These are phyloP conservation scores for Aspergillus fumigatiaffinis DNA, from an alignment of 2,329 filamentous ascomycete species.

Conservation along the genomic window DNA sequence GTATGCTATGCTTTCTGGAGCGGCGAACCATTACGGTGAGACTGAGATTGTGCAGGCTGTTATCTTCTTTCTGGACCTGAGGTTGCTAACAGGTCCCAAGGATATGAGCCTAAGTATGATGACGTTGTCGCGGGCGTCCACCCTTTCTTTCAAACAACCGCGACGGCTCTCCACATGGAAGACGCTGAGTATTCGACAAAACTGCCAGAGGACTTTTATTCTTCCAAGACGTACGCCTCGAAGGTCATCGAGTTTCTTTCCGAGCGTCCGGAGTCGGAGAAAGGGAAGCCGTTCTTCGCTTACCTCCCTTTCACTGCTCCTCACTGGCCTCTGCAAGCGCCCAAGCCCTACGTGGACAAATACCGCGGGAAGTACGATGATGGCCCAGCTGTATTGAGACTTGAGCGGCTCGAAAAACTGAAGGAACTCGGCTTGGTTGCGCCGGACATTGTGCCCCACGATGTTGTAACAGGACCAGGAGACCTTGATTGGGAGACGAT, in stretches of 20 bases:
- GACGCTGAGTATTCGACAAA: slow-evolving; percentile 14
- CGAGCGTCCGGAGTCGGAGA: slow-evolving; percentile 31
- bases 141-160: slow-evolving; percentile 8
- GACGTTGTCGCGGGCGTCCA: background rate
- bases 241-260: slow-evolving; percentile 25
- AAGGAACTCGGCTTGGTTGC: slow-evolving; percentile 43
- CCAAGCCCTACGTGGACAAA: slow-evolving; percentile 44
- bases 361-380: slow-evolving; percentile 50
- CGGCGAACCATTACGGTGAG: slow-evolving; percentile 33
- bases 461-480: slow-evolving; percentile 33
- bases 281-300: slow-evolving; percentile 46
- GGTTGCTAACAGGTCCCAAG: background rate
- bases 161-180: slow-evolving; percentile 4
- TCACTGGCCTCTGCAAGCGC: slow-evolving; percentile 53
- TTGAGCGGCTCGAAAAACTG: slow-evolving; percentile 43
- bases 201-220: slow-evolving; percentile 27
- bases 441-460: slow-evolving; percentile 39
- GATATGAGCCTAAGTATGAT: slow-evolving; percentile 4
- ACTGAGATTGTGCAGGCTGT: background rate
- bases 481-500: slow-evolving; percentile 38
- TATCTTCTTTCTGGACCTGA: slow-evolving; percentile 12
- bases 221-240: slow-evolving; percentile 27
- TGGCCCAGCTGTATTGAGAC: slow-evolving; percentile 46
- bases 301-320: slow-evolving; percentile 50
- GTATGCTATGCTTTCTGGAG: slow-evolving; percentile 27